phyloP scores from a whole-genome alignment of 345 rosid species.

The Hibiscus tridactylites region DNA sequence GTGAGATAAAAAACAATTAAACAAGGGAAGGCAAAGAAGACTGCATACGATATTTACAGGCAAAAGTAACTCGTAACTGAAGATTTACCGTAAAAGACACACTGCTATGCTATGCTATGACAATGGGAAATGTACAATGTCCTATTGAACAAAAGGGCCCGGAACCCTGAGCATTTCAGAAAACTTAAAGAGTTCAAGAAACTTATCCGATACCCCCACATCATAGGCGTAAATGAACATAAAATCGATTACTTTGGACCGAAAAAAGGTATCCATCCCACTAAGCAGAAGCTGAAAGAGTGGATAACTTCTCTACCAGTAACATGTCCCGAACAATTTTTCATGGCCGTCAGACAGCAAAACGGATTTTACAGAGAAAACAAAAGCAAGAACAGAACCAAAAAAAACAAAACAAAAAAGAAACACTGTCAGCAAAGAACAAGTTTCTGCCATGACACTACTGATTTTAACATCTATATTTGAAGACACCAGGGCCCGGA shows the following conservation, averaged over 20 bases:
- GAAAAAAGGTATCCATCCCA: not conserved
- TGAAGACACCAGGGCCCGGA: constrained; percentile 32
- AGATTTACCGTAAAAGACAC: not conserved
- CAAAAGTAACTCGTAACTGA: not conserved
- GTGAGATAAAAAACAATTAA: too few relatives aligned
- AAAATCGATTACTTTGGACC: not conserved
- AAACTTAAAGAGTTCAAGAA: not conserved
- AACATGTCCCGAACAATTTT: constrained; percentile 16
- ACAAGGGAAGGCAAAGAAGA: too few relatives aligned
- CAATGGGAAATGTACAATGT: not conserved
- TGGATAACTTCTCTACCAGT: not conserved
- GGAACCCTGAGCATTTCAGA: not conserved
- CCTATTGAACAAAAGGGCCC: constrained; percentile 5
- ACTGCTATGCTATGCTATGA: too few relatives aligned
- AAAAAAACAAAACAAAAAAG: not conserved
- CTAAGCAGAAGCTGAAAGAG: constrained; percentile 1
- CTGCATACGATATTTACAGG: not conserved
- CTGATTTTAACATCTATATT: constrained; percentile 3
- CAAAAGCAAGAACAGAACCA: constrained; percentile 12
- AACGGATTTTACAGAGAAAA: constrained; percentile 7
- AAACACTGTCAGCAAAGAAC: not conserved
- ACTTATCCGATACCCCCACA: not conserved
- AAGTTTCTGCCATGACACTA: constrained; percentile 3
- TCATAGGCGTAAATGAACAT: not conserved
- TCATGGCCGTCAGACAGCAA: constrained; percentile 23